Base-by-base conservation (phyloP, 176 grass and related monocot species). In the Musa schizocarpa region DNA sequence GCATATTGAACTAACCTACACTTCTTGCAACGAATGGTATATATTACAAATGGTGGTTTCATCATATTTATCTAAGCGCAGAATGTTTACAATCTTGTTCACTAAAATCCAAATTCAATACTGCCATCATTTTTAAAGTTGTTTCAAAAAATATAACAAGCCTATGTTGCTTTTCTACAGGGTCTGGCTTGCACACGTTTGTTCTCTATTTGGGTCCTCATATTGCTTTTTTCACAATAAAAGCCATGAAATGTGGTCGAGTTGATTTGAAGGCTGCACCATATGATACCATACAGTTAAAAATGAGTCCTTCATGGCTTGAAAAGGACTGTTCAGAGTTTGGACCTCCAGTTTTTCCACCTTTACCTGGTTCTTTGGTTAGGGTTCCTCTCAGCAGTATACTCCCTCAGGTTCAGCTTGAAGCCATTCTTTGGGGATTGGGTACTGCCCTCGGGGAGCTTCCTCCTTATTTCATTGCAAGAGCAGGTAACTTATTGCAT, bases 361-460 rank as follows among this genome's bases (percentile, higher is more conserved):
- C 81, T 76, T 55, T 67, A 73, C 73, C 86, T 59, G 79, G 54
- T 87, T 87, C 89, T 83, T 64, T 73, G 65, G 86, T 87, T 55
- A 91, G 83, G 81, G 83, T 98, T 83, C 88, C 95, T 65, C 78
- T 94, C 53, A 82, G 73, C 72, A 91, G 81, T 85, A 87, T 98
- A 83, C 80, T 98, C 48, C 82, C 80, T 74, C 86, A 98, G 74
- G 78, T 98, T 89, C 75, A 91, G 70, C 82, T 98, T 14, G 95
- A 98, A 90, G 88, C 95, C 83, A 34, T 94, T 72, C 90, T 98
- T 52, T 98, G 95, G 95, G 95, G 95, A 25, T 73, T 94, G 81
- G 95, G 95, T 83, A 98, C 95, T 83, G 84, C 95, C 80, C 90
- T 98, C 65, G 95, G 90, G 54, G 95, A 98, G 55, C 86, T 98